A percentile compares a stretch with the other conserved stretches of the same genome.
These are phyloP conservation scores for Amaranthus palmeri DNA, from an alignment of 148 eudicot species.

Conservation along the genomic window DNA sequence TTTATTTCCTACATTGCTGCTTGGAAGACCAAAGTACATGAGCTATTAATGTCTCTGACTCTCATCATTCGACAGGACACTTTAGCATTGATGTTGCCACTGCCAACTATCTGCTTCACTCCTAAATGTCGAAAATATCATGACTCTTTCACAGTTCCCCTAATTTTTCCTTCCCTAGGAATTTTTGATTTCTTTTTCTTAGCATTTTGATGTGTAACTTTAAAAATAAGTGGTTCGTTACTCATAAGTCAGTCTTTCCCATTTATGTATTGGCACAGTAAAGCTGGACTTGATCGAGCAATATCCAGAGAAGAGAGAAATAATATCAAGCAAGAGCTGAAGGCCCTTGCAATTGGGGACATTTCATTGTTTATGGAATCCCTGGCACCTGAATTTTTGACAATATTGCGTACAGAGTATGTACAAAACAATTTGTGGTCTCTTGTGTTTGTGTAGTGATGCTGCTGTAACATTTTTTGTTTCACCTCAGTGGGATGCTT, in stretches of 20 bases:
- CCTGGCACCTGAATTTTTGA: constrained; percentile 67
- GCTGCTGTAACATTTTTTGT: neutral
- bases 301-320: constrained; percentile 68
- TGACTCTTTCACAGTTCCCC: no score
- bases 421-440: constrained; percentile 10
- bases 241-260: neutral
- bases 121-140: no score
- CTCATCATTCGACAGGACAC: no score
- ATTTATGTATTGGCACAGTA: constrained; percentile 35
- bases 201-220: neutral
- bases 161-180: no score
- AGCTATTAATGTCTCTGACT: no score
- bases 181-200: no score
- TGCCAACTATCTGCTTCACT: no score
- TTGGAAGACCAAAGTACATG: no score
- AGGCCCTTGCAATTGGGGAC: constrained; percentile 62
- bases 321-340: constrained; percentile 57
- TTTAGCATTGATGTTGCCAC: no score
- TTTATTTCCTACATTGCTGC: no score
- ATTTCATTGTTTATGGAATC: constrained; percentile 88
- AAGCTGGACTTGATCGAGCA: constrained; percentile 62
- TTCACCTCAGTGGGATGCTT: constrained; percentile 56
- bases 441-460: neutral
- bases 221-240: neutral
- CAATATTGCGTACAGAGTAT: constrained; percentile 74